Evolutionary conservation across 148 eudicot genomes (phyloP).

Genomic region (Amaranthus palmeri): DNA sequence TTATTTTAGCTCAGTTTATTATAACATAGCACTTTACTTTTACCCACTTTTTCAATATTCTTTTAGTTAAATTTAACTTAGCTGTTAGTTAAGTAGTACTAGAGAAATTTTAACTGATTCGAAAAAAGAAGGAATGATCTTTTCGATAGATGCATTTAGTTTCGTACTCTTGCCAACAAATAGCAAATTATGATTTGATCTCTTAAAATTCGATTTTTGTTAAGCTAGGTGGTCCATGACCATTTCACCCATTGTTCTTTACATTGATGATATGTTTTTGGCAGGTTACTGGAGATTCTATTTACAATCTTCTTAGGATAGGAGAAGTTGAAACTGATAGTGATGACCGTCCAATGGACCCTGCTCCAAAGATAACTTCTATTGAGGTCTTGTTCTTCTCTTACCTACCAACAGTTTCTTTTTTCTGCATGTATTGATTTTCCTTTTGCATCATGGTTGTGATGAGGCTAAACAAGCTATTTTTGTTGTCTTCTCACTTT

Average conservation of each 20-base stretch:
- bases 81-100: neutral
- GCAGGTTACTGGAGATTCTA: slow-evolving; percentile 95
- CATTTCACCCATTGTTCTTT: neutral
- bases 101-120: neutral
- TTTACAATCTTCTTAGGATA: slow-evolving; percentile 74
- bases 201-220: too few species aligned
- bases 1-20: too few species aligned
- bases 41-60: too few species aligned
- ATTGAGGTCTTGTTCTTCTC: slow-evolving; percentile 50
- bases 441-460: slow-evolving; percentile 10
- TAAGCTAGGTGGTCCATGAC: neutral
- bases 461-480: too few species aligned
- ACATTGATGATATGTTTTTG: slow-evolving; percentile 5
- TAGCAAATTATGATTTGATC: neutral
- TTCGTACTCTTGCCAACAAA: slow-evolving; percentile 2
- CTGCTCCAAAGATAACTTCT: slow-evolving; percentile 76
- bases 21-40: too few species aligned
- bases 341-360: slow-evolving; percentile 80
- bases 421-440: slow-evolving; percentile 14
- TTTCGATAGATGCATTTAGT: neutral
- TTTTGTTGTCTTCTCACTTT: too few species aligned
- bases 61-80: too few species aligned
- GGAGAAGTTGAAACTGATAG: slow-evolving; percentile 86
- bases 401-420: neutral
- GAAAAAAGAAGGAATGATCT: neutral